Percentiles rank a stretch among this genome's conserved stretches.
phyloP scores from a whole-genome alignment of 2,329 filamentous ascomycete species.

The Coleophoma cylindrospora region DNA sequence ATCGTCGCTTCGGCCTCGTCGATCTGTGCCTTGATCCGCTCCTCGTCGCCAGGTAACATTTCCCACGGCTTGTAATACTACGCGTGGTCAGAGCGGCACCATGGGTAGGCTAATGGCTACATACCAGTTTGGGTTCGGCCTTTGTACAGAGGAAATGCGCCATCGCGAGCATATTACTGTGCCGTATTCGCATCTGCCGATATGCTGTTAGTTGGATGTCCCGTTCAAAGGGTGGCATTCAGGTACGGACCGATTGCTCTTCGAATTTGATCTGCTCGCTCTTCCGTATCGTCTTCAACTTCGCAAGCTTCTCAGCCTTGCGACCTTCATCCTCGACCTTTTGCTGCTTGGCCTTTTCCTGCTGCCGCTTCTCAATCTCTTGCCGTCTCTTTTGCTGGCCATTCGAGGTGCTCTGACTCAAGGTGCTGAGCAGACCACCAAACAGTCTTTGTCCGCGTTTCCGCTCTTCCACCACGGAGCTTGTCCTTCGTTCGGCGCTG shows the following conservation, averaged over 20 bases:
- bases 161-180: conserved; percentile 64
- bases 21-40: conserved; percentile 65
- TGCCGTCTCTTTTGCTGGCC: conserved; percentile 63
- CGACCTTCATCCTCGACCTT: conserved; percentile 65
- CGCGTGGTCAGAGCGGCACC: neutral
- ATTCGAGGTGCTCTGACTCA: conserved; percentile 66
- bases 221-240: neutral
- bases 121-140: conserved; percentile 67
- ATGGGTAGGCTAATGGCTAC: conserved; percentile 25
- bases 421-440: conserved; percentile 55
- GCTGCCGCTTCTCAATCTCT: conserved; percentile 79
- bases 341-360: conserved; percentile 70
- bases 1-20: conserved; percentile 59
- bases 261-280: conserved; percentile 72
- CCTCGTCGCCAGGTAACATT: conserved; percentile 62
- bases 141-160: conserved; percentile 72
- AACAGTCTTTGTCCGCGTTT: conserved; percentile 83
- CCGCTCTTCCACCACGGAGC: conserved; percentile 65
- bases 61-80: conserved; percentile 88
- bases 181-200: conserved; percentile 55
- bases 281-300: conserved; percentile 54
- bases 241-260: conserved; percentile 62
- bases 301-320: conserved; percentile 59
- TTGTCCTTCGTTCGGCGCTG: conserved; percentile 32
- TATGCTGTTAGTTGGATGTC: too few relatives aligned